Evolutionary conservation across 78 protist species (phyloP), one percentile per base, ranked within the genome.

Genomic region (Cavenderia fasciculata): DNA sequence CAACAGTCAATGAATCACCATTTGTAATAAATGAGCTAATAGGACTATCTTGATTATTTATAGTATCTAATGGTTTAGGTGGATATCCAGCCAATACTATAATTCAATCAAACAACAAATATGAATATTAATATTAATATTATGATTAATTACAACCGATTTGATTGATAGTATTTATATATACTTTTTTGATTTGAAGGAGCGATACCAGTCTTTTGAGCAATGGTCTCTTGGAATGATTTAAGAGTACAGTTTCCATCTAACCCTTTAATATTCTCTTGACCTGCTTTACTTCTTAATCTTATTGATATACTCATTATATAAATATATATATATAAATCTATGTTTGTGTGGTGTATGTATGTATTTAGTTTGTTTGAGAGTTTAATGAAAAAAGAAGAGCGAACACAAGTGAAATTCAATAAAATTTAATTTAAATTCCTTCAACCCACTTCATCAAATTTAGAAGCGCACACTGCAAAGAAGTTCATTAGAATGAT

Each of bases 31-130:
- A 54, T 5, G 5, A 21, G 6, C 40, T 43, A 7, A 79, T 52
- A 2, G 12, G 12, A n/a, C 14, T 11, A 57, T 33, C 27, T 0
- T 68, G 61, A 19, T 11, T n/a, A 31, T 66, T 68, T 6, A 43
- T n/a, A 43, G 51, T 19, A 63, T 82, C 90, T 31, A 82, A 57
- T 31, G 78, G 18, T 40, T 49, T 68, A 6, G 90, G 90, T 31
- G 90, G 90, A 11, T 66, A 82, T 21, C 90, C 90, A 82, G 40
- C 52, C 57, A 82, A 56, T 14, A 82, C 90, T 82, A 19, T n/a
- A n/a, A n/a, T n/a, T n/a, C n/a, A n/a, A n/a, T n/a, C n/a, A n/a
- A n/a, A n/a, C n/a, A n/a, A n/a, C n/a, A n/a, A n/a, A 1, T 21
- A 46, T 43, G 16, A 18, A 43, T n/a, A 74, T 74, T n/a, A 34